Conservation (phyloP, 1,139 yeast species). For the Geotrichum australiense region DNA sequence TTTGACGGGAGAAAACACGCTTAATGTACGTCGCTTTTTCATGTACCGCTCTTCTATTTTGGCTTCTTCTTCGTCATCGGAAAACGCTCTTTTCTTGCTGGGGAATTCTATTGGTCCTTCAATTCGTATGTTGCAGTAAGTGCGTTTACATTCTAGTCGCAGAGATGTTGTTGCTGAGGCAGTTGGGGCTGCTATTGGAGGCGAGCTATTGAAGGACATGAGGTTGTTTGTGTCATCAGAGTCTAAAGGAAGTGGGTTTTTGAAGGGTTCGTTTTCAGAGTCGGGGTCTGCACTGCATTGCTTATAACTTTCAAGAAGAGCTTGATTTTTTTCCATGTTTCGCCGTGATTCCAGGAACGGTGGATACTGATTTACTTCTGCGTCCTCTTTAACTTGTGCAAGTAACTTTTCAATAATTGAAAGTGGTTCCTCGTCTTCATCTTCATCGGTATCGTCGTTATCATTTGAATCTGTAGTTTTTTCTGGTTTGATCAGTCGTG, state of each 20-base stretch:
- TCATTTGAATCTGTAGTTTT: constrained; percentile 9
- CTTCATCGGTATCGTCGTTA: constrained; percentile 2
- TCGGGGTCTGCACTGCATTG: no score
- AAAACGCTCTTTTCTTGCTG: neutral
- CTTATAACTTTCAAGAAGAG: neutral
- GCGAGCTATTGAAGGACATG: neutral
- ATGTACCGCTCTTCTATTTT: neutral
- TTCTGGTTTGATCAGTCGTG: constrained; percentile 6
- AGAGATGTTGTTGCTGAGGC: neutral
- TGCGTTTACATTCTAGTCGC: neutral
- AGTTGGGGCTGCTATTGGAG: neutral
- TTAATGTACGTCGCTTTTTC: neutral
- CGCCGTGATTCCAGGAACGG: constrained; percentile 1
- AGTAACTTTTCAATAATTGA: neutral
- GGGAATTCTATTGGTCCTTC: neutral
- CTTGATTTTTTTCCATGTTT: constrained; percentile 8
- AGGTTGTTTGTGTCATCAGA: neutral
- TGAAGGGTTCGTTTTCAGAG: no score
- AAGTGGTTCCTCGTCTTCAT: constrained; percentile 6
- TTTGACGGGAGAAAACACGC: neutral
- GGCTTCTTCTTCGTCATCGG: neutral
- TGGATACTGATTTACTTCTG: neutral
- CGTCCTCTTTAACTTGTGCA: neutral
- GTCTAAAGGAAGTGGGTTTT: neutral
- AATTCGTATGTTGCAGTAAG: neutral